Base-by-base conservation (phyloP, 345 rosid genomes). In the Aurinia saxatilis region DNA sequence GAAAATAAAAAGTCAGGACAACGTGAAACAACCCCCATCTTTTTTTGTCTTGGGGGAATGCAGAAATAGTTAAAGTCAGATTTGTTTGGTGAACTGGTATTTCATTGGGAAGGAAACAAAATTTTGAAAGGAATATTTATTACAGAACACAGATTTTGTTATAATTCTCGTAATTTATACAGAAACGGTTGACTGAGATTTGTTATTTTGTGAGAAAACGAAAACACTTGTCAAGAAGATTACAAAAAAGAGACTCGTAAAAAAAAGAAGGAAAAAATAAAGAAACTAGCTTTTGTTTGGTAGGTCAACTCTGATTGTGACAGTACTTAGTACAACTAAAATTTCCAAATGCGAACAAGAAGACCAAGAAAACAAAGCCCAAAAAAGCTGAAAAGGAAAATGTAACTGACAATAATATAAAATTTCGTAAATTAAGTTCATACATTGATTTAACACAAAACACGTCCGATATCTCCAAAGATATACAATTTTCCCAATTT, bases 281-380 rank as follows among this genome's bases (percentile, higher is more conserved):
- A 19, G 8, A 29, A 23, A 38, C 5, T 19, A 27, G 39, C 13
- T 50, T 1, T 18, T 12, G 6, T 8, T 39, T 33, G 11, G 19
- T 29, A 63, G 19, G 67, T 63, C 59, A 63, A 50, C 59, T 40
- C 49, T 50, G 21, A 50, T 25, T n/a, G 16, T 31, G 40, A 50
- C 33, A 25, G 30, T 17, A 39, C 48, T 36, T 18, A 50, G 25
- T 53, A 34, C 8, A 36, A 19, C 21, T 1, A 31, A 6, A 40
- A 6, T 29, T 51, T 52, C 12, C 60, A 51, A 63, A 63, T 19
- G 34, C 25, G 15, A 47, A 48, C 27, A 7, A 47, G 12, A 60
- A 42, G 21, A 25, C 62, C 62, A 44, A 54, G 13, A 54, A 27
- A 35, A 8, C 3, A 1, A 19, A 30, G 4, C 6, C 42, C 10